These are phyloP conservation scores for Cercospora sp. DNA, from an alignment of 2,329 filamentous ascomycete species.

Conservation along the genomic window DNA sequence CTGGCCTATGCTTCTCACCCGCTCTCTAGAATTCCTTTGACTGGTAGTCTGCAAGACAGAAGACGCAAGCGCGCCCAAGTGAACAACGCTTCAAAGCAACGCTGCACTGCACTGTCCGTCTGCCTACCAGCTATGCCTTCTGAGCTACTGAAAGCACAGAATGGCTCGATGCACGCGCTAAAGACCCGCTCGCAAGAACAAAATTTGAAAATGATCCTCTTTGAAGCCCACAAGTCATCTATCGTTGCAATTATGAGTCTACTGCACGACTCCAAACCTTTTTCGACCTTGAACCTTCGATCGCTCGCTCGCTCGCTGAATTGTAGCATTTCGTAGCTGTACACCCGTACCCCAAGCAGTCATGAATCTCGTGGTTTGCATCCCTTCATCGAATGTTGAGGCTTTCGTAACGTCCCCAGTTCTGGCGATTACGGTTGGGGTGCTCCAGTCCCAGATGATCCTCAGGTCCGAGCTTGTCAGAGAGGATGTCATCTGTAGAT, in stretches of 20 bases:
- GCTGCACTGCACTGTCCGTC: background rate
- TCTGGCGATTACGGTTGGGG: conserved; percentile 60
- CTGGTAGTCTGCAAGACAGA: background rate
- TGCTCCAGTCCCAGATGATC: conserved; percentile 59
- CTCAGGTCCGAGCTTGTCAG: conserved; percentile 46
- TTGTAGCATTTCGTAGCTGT: conserved; percentile 10
- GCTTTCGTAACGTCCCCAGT: conserved; percentile 62
- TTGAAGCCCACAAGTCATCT: conserved; percentile 2
- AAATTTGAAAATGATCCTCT: background rate
- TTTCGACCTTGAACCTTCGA: background rate
- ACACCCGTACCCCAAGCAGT: conserved; percentile 6
- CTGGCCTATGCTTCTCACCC: background rate
- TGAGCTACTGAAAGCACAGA: background rate
- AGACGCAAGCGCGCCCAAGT: background rate
- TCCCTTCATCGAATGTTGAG: conserved; percentile 60
- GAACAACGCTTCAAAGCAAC: background rate
- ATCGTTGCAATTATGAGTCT: conserved; percentile 2
- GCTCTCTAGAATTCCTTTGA: background rate
- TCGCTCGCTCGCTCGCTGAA: background rate
- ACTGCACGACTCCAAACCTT: background rate
- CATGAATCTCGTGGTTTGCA: background rate
- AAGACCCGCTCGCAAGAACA: conserved; percentile 1
- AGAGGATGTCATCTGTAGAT: conserved; percentile 48
- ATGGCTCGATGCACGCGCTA: background rate
- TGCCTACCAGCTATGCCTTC: background rate